Conservation (phyloP, 2,329 filamentous ascomycete genomes). For the Cercospora berteroae region DNA sequence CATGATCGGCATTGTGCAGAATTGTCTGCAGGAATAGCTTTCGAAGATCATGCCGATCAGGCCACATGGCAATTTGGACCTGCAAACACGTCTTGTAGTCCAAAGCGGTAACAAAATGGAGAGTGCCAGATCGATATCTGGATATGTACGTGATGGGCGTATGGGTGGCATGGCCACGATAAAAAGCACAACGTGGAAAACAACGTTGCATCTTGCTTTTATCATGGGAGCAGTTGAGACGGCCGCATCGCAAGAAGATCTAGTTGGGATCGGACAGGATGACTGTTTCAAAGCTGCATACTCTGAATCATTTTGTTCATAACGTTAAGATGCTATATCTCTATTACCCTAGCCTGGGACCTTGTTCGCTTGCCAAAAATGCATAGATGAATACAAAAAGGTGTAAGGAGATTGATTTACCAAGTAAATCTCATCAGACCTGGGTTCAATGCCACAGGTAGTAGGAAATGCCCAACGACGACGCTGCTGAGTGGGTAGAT, state of each 20-base stretch:
- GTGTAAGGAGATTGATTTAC: constrained; percentile 37
- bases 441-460: constrained; percentile 62
- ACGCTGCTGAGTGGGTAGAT: constrained; percentile 58
- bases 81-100: background rate
- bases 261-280: background rate
- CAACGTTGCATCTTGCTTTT: background rate
- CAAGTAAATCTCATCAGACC: constrained; percentile 63
- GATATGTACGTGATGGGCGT: background rate
- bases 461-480: constrained; percentile 55
- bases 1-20: background rate
- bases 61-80: background rate
- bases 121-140: background rate
- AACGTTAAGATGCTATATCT: constrained; percentile 10
- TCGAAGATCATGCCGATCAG: constrained; percentile 6
- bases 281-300: background rate
- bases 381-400: background rate
- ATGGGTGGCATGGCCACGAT: background rate
- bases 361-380: constrained; percentile 13
- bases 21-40: background rate
- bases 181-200: background rate
- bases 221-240: background rate
- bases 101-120: background rate
- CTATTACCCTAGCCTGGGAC: constrained; percentile 14
- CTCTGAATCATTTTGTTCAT: constrained; percentile 5
- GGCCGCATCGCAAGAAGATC: background rate